Base-by-base conservation (phyloP, 768 basidiomycete genomes). In the Coprinopsis sp. region DNA sequence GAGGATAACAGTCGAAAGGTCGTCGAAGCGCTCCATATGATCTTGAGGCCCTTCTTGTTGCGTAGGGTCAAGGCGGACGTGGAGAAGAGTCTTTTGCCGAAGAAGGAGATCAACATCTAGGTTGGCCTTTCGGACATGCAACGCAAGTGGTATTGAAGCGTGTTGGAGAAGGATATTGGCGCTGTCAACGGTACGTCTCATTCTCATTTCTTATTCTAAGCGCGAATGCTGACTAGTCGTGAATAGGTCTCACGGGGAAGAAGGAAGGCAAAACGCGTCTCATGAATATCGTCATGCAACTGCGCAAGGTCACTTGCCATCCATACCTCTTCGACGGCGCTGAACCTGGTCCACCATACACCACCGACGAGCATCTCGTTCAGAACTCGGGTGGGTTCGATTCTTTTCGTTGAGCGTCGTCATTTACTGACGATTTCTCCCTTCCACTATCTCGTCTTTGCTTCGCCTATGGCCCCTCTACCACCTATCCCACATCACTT, bases 221-320 rank as follows among this genome's bases (percentile, higher is more conserved):
- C n/a, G n/a, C n/a, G n/a, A n/a, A n/a, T n/a, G n/a, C n/a, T n/a
- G n/a, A n/a, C n/a, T n/a, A n/a, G n/a, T n/a, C n/a, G n/a, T n/a
- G n/a, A n/a, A n/a, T n/a, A n/a, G n/a, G 91, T 33, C 71, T 93
- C 27, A 90, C 91, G 2, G 92, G 94, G 6, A 97, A 96, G 77
- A 98, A 98, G 62, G 96, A 99, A 63, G 95, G 95, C 46, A 99
- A 98, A 71, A 97, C 94, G 3, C 73, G 95, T 27, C 65, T 98
- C 41, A 91, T 97, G 84, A 99, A 98, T 62, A 93, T 99, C 76
- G 96, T 98, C 51, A 98, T 98, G 96, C 96, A 99, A n/a, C 76
- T 88, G 30, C 82, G 86, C 50, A 92, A 87, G 74, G 91, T 90
- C 31, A 90, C 87, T 8, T 91, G 89, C 53, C 89, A 92, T 60